A percentile compares a stretch with the other conserved stretches of the same genome.
Conservation (phyloP, 148 eudicot species). For the Dianthus caryophyllus region DNA sequence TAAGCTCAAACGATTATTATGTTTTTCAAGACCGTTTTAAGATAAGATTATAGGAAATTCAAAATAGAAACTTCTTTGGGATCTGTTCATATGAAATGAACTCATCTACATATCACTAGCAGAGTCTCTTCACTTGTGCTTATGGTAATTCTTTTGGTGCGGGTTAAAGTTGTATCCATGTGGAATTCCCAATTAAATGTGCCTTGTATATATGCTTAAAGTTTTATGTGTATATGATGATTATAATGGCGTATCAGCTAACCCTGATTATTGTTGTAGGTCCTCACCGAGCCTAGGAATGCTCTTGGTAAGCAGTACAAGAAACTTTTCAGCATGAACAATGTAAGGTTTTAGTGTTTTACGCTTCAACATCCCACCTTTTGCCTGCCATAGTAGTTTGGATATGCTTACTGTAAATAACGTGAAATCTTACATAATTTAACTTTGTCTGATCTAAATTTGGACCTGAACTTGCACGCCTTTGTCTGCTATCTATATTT, state of each 20-base stretch:
- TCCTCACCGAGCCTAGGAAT: slow-evolving; percentile 86
- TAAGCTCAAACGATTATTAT: neutral
- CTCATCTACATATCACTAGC: neutral
- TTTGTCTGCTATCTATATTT: neutral
- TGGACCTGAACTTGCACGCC: neutral
- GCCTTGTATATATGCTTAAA: neutral
- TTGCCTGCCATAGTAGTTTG: neutral
- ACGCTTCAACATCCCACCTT: neutral
- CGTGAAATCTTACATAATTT: slow-evolving; percentile 1
- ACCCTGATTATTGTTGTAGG: slow-evolving; percentile 37
- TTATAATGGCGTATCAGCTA: neutral
- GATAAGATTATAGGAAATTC: neutral
- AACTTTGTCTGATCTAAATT: neutral
- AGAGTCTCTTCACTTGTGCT: neutral
- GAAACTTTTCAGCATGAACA: slow-evolving; percentile 86
- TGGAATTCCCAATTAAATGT: neutral
- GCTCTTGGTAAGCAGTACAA: slow-evolving; percentile 90
- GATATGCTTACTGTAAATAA: slow-evolving; percentile 5
- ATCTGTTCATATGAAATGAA: neutral
- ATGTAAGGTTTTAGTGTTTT: slow-evolving; percentile 57
- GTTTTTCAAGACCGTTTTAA: neutral
- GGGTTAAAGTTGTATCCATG: neutral
- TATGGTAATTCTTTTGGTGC: neutral
- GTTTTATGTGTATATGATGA: slow-evolving; percentile 3
- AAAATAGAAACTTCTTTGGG: neutral